Evolutionary conservation across 441 rosid genomes (phyloP), one percentile per base, ranked within the genome.

Genomic region (Gossypium aridum): DNA sequence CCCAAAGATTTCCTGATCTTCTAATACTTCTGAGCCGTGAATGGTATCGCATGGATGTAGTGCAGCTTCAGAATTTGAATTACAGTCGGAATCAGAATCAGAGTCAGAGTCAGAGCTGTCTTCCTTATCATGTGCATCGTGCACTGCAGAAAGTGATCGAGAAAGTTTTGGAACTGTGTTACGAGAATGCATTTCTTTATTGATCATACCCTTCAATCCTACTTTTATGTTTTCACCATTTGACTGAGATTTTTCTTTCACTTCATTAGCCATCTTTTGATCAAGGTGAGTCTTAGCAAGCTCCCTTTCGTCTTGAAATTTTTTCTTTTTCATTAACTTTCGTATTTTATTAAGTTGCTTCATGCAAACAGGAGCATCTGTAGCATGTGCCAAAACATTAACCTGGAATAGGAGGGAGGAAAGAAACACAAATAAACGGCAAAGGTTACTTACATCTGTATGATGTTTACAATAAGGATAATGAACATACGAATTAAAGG

Each of bases 301-400:
- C 43, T 76, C 77, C 76, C 64, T 77, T 60, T 82, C 76, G 72
- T 70, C 81, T 74, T 88, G 87, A 78, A 71, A 85, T 47, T 78
- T 85, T 73, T 81, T 86, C 87, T 83, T 84, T 71, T 79, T 86
- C 91, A 94, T 82, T 66, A 96, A 78, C 85, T 89, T 91, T 75
- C 93, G 85, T 75, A 96, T 85, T 60, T 82, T 87, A 83, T 90
- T 90, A 57, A 96, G 91, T 78, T 96, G 95, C 78, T 89, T 88
- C 68, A 88, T 83, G 23, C 97, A 90, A 61, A 88, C 92, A 80
- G 84, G 90, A 72, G 82, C 83, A 80, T 92, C 96, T 77, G 94
- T 86, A 56, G 97, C 80, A 87, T 87, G 88, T 66, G 88, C 88
- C 92, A 96, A 85, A 78, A 94, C 85, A 84, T 94, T 93, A 78